These are phyloP conservation scores for Pestalotiopsis sp. DNA, from an alignment of 2,329 filamentous ascomycete genomes.

Conservation along the genomic window DNA sequence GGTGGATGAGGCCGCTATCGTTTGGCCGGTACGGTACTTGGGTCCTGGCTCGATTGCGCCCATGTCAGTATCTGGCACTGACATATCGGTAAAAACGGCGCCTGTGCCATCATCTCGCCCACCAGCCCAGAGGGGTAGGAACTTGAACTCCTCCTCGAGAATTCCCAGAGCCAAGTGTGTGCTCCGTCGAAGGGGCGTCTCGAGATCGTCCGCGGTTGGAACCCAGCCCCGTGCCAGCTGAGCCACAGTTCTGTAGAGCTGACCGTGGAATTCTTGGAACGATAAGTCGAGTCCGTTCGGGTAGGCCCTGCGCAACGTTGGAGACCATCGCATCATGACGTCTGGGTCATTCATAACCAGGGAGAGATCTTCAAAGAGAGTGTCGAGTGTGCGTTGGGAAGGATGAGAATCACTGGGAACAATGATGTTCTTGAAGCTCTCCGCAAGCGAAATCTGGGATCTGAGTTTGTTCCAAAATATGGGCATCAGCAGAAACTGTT, in stretches of 20 bases:
- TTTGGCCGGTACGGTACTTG: slow-evolving; percentile 27
- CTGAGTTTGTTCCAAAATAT: slow-evolving; percentile 6
- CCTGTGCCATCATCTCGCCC: slow-evolving; percentile 54
- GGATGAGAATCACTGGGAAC: background rate
- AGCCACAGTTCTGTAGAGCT: slow-evolving; percentile 16
- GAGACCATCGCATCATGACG: background rate
- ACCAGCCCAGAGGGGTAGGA: slow-evolving; percentile 66
- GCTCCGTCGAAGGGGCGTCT: slow-evolving; percentile 37
- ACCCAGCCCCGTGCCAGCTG: slow-evolving; percentile 22
- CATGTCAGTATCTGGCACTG: slow-evolving; percentile 29
- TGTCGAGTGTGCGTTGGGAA: background rate
- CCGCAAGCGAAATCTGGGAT: background rate
- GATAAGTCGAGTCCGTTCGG: background rate
- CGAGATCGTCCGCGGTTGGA: slow-evolving; percentile 25
- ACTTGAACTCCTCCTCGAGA: slow-evolving; percentile 59
- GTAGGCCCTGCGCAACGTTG: background rate
- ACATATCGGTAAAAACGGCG: slow-evolving; percentile 43
- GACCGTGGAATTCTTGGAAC: slow-evolving; percentile 4
- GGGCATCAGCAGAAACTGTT: slow-evolving; percentile 20
- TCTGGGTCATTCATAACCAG: background rate
- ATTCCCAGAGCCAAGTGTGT: slow-evolving; percentile 55
- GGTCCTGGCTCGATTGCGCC: slow-evolving; percentile 33
- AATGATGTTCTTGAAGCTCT: background rate
- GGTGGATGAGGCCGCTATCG: background rate
- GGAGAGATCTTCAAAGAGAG: background rate